Base-by-base conservation (phyloP, 2,329 filamentous ascomycete genomes). In the Biscogniauxia marginata region DNA sequence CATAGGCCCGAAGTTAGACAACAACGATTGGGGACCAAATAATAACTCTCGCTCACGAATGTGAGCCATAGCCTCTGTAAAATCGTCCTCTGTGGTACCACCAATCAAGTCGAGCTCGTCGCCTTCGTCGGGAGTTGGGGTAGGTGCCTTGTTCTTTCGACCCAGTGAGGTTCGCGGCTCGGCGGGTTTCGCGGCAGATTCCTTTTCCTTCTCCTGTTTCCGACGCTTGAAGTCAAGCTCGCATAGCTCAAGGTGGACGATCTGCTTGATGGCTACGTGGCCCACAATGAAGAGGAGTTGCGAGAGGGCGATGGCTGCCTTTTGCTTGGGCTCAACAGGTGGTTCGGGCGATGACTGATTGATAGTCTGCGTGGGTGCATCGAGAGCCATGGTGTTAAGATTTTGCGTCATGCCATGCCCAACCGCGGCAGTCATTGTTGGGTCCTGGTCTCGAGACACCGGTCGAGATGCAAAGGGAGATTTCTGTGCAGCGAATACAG, bases 241-340 rank as follows among this genome's bases (percentile, higher is more conserved):
- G 71, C 93, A 96, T n/a, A 98, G 81, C 67, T 99, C 95, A 9
- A 99, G 84, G 71, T 99, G 95, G 0, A 99, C 96, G 65, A 99
- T 99, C 71, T 99, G 96, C 76, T 99, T 99, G 70, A 99, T 95
- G 13, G 95, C 95, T 49, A 98, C 90, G 69, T 99, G 95, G 0
- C 95, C 95, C 24, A 98, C 93, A 34, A 96, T 89, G 70, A 98
- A 98, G 0, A 99, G 80, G 1, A 99, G 82, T 67, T 98, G 95
- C 0, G 95, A 96, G 1, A 99, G 79, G 0, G 85, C 87, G 48
- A 92, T 82, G 1, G 91, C 86, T 4, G 87, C 84, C 64, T 88
- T 90, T 24, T 87, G 84, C 67, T 81, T 85, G 7, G 79, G 73
- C 62, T 77, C 77, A n/a, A 60, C 73, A 5, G 69, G 60, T 16